phyloP scores from a whole-genome alignment of 306 rosid species.

The Carpinus fangiana region DNA sequence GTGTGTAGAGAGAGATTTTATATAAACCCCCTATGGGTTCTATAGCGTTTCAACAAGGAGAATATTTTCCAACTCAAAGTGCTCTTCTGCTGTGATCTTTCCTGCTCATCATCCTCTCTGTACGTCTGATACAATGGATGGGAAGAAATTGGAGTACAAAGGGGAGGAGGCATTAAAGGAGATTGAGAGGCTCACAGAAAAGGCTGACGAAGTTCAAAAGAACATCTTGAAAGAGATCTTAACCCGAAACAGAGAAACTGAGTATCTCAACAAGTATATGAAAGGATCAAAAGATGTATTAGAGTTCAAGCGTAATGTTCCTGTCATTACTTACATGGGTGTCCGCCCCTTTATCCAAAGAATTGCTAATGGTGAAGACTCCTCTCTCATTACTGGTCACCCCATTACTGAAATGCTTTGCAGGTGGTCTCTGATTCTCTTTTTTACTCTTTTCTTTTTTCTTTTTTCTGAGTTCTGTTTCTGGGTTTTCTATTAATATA shows the following conservation, averaged over 20 bases:
- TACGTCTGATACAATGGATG: slow-evolving; percentile 48
- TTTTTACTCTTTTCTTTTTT: not conserved
- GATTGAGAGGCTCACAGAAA: slow-evolving; percentile 74
- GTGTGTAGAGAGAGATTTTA: slow-evolving; percentile 21
- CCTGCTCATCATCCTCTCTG: not conserved
- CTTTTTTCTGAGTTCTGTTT: not conserved
- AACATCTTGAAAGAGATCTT: slow-evolving; percentile 63
- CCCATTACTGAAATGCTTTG: slow-evolving; percentile 77
- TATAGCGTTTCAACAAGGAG: slow-evolving; percentile 35
- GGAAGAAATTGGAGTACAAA: slow-evolving; percentile 83
- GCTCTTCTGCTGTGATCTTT: too few species aligned
- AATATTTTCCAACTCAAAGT: not conserved
- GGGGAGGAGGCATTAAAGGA: slow-evolving; percentile 80
- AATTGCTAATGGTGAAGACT: slow-evolving; percentile 78
- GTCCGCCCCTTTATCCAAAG: slow-evolving; percentile 64
- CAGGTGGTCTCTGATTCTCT: slow-evolving; percentile 45
- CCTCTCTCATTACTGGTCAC: slow-evolving; percentile 77
- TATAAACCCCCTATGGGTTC: slow-evolving; percentile 32
- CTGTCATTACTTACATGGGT: slow-evolving; percentile 55
- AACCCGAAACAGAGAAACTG: slow-evolving; percentile 58
- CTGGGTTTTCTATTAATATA: slow-evolving; percentile 2
- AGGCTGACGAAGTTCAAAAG: slow-evolving; percentile 68
- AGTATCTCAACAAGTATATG: slow-evolving; percentile 65
- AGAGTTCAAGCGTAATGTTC: slow-evolving; percentile 60
- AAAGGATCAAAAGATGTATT: slow-evolving; percentile 33